A percentile compares a stretch with the other conserved stretches of the same genome.
Conservation (phyloP, 2,329 filamentous ascomycete species). For the Balansia obtecta region DNA sequence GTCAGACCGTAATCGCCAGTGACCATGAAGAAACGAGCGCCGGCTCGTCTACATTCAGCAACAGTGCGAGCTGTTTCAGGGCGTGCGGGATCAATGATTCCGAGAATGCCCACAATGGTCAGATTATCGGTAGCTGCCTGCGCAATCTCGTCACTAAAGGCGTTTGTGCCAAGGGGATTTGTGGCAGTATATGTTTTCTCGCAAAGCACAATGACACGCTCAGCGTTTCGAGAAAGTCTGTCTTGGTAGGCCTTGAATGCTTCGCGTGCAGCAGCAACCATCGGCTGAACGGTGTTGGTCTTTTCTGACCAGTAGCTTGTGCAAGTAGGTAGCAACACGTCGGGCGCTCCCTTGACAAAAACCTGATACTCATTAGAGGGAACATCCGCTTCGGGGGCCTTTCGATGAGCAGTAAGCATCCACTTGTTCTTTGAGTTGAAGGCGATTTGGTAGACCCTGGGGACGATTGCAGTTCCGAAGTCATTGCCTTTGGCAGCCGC, state of each 20-base stretch:
- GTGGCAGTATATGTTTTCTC: slow-evolving; percentile 21
- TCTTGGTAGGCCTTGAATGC: slow-evolving; percentile 26
- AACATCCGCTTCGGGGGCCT: slow-evolving; percentile 13
- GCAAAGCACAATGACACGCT: slow-evolving; percentile 30
- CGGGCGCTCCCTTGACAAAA: slow-evolving; percentile 41
- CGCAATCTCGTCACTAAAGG: slow-evolving; percentile 36
- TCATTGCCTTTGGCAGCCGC: slow-evolving; percentile 14
- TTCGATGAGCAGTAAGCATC: slow-evolving; percentile 29
- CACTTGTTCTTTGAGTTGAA: slow-evolving; percentile 41
- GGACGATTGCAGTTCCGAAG: slow-evolving; percentile 9
- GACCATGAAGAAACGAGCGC: slow-evolving; percentile 35
- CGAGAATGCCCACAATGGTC: slow-evolving; percentile 38
- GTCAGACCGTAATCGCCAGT: slow-evolving; percentile 39
- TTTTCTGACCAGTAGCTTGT: slow-evolving; percentile 22
- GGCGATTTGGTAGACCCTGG: slow-evolving; percentile 27
- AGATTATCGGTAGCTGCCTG: slow-evolving; percentile 27
- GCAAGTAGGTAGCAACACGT: slow-evolving; percentile 30
- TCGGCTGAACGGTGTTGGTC: slow-evolving; percentile 18
- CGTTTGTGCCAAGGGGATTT: slow-evolving; percentile 25
- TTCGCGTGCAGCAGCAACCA: slow-evolving; percentile 20
- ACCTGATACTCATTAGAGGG: slow-evolving; percentile 23
- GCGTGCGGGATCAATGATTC: slow-evolving; percentile 34
- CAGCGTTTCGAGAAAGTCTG: slow-evolving; percentile 26
- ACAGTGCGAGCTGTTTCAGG: slow-evolving; percentile 30
- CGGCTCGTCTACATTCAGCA: slow-evolving; percentile 28